Percentiles rank a stretch among this genome's conserved stretches.
Evolutionary conservation across 2,329 filamentous ascomycete genomes (phyloP).

Genomic region (Arthrinium puccinioides): DNA sequence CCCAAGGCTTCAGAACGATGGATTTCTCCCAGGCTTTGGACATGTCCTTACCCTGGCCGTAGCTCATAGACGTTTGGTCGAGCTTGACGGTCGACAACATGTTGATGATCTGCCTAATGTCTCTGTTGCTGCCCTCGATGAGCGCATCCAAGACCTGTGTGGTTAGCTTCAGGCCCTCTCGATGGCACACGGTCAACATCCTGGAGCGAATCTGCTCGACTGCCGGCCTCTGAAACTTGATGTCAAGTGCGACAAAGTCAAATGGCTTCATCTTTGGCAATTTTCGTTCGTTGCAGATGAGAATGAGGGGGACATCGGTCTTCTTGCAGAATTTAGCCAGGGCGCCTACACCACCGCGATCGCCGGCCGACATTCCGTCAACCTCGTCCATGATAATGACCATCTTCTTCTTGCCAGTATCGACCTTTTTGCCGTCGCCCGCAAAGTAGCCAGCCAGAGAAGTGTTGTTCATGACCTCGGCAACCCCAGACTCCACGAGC

Average conservation of each 20-base stretch:
- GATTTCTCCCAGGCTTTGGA: conserved; percentile 98
- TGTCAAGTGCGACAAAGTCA: conserved; percentile 74
- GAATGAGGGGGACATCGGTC: conserved; percentile 86
- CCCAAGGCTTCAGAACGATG: conserved; percentile 93
- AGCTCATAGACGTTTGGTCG: conserved; percentile 73
- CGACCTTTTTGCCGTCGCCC: conserved; percentile 71
- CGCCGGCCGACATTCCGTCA: conserved; percentile 96
- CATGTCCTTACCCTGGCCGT: conserved; percentile 84
- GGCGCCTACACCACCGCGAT: conserved; percentile 90
- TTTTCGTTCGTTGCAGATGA: conserved; percentile 94
- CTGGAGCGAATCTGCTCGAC: conserved; percentile 85
- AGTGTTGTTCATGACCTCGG: conserved; percentile 87
- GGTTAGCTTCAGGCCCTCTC: conserved; percentile 83
- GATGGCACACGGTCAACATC: conserved; percentile 90
- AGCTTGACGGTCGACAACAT: conserved; percentile 95
- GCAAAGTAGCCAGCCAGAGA: conserved; percentile 89
- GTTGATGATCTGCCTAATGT: conserved; percentile 97
- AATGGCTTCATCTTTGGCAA: conserved; percentile 98
- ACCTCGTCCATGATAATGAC: conserved; percentile 99
- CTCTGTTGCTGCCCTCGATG: conserved; percentile 90
- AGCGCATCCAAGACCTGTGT: conserved; percentile 80
- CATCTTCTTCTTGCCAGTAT: conserved; percentile 80
- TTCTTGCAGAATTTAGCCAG: conserved; percentile 93
- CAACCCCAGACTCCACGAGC: conserved; percentile 80
- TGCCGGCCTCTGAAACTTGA: conserved; percentile 83